These are phyloP conservation scores for Lasiosphaeris hirsuta DNA, from an alignment of 495 filamentous ascomycete genomes.

Conservation along the genomic window DNA sequence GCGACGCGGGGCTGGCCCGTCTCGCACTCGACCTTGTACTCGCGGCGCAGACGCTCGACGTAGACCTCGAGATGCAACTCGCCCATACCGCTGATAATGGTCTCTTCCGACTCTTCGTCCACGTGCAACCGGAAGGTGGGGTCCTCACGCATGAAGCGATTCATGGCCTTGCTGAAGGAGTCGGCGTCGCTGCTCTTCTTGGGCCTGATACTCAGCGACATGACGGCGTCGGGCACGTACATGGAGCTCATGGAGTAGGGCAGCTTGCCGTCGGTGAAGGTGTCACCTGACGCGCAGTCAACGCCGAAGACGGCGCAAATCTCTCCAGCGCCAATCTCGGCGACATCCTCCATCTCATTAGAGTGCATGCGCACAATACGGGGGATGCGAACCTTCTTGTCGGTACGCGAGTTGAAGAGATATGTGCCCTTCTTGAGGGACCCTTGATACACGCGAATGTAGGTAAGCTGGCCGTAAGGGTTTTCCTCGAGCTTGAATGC, in stretches of 20 bases:
- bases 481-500: slow-evolving; percentile 99
- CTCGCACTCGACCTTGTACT: slow-evolving; percentile 92
- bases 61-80: slow-evolving; percentile 97
- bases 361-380: slow-evolving; percentile 99
- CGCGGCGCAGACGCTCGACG: slow-evolving; percentile 94
- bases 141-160: slow-evolving; percentile 97
- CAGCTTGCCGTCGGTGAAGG: slow-evolving; percentile 92
- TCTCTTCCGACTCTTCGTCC: slow-evolving; percentile 86
- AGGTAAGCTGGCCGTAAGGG: slow-evolving; percentile 97
- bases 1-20: slow-evolving; percentile 97
- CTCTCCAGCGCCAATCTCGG: slow-evolving; percentile 89
- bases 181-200: slow-evolving; percentile 88
- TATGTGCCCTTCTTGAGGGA: slow-evolving; percentile 80
- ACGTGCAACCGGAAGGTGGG: slow-evolving; percentile 95
- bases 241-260: slow-evolving; percentile 97
- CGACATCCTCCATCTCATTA: slow-evolving; percentile 97
- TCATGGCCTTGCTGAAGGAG: slow-evolving; percentile 98
- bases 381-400: slow-evolving; percentile 95
- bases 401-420: slow-evolving; percentile 88
- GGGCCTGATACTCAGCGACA: slow-evolving; percentile 94
- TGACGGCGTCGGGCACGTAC: slow-evolving; percentile 98
- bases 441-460: slow-evolving; percentile 98
- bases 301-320: slow-evolving; percentile 99
- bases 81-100: slow-evolving; percentile 98
- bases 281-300: slow-evolving; percentile 96